phyloP scores from a whole-genome alignment of 139 green algal species.

The Chlorella sp. region DNA sequence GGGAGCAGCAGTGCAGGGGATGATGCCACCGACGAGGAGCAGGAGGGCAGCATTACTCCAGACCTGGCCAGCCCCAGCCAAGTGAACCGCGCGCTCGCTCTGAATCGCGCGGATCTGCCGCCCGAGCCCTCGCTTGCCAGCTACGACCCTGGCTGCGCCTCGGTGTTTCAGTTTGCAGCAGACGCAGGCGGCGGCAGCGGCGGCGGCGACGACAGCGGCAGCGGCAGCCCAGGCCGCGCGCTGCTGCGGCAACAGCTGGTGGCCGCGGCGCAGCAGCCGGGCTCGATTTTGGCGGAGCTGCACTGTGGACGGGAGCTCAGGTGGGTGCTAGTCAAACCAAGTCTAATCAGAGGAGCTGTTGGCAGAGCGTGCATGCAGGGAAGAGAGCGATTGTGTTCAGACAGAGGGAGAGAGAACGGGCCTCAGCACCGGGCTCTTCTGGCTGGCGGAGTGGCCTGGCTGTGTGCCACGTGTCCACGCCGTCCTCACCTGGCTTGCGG shows the following conservation, averaged over 20 bases:
- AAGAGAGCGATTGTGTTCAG: too few relatives aligned
- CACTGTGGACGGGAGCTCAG: neutral
- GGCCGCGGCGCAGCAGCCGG: neutral
- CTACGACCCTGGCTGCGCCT: conserved; percentile 32
- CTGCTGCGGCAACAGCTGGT: conserved; percentile 22
- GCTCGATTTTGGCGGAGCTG: neutral
- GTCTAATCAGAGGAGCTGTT: too few relatives aligned
- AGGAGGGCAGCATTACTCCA: neutral
- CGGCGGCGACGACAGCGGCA: neutral
- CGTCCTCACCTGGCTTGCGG: too few relatives aligned
- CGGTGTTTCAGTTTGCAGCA: conserved; percentile 1
- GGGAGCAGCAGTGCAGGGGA: conserved; percentile 16
- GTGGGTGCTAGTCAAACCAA: too few relatives aligned
- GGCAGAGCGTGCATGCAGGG: too few relatives aligned
- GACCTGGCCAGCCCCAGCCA: conserved; percentile 9
- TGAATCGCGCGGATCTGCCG: too few relatives aligned
- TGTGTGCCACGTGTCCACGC: too few relatives aligned
- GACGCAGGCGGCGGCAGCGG: neutral
- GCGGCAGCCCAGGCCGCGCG: neutral
- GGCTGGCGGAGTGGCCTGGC: too few relatives aligned
- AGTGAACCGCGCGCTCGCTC: too few relatives aligned
- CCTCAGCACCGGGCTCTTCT: too few relatives aligned
- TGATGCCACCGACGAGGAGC: neutral
- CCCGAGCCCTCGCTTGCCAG: neutral
- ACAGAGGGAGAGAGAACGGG: too few relatives aligned